Percentiles rank a stretch among this genome's conserved stretches.
phyloP scores from a whole-genome alignment of 345 rosid species.

The Kernera saxatilis region DNA sequence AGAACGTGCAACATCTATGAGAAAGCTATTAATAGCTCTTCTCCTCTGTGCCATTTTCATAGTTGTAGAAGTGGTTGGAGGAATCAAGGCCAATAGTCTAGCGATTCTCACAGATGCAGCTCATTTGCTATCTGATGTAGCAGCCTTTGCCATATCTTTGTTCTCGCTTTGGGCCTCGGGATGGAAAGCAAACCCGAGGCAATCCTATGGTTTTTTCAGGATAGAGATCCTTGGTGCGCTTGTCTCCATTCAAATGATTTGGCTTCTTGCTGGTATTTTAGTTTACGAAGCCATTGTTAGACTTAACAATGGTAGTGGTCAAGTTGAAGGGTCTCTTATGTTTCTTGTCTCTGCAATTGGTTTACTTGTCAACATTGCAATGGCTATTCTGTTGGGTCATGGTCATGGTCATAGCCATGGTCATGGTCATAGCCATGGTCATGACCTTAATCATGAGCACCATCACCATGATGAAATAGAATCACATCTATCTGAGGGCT shows the following conservation, averaged over 20 bases:
- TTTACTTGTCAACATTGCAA: neutral
- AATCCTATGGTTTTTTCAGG: conserved; percentile 54
- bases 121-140: conserved; percentile 59
- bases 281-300: conserved; percentile 55
- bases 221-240: conserved; percentile 58
- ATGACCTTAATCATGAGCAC: conserved; percentile 8
- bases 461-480: conserved; percentile 32
- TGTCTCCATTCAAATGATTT: conserved; percentile 51
- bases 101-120: conserved; percentile 61
- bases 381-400: neutral
- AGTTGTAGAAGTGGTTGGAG: conserved; percentile 48
- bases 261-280: conserved; percentile 59
- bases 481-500: conserved; percentile 23
- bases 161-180: conserved; percentile 60
- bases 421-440: no score
- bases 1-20: conserved; percentile 35
- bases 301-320: neutral
- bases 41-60: neutral
- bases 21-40: conserved; percentile 8
- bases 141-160: conserved; percentile 57
- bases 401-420: conserved; percentile 19
- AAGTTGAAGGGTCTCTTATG: neutral
- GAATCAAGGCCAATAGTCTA: conserved; percentile 59
- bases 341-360: neutral
- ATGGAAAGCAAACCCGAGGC: conserved; percentile 60